Evolutionary conservation across 768 basidiomycete species (phyloP).

Genomic region (Panaeolus cyanescens): DNA sequence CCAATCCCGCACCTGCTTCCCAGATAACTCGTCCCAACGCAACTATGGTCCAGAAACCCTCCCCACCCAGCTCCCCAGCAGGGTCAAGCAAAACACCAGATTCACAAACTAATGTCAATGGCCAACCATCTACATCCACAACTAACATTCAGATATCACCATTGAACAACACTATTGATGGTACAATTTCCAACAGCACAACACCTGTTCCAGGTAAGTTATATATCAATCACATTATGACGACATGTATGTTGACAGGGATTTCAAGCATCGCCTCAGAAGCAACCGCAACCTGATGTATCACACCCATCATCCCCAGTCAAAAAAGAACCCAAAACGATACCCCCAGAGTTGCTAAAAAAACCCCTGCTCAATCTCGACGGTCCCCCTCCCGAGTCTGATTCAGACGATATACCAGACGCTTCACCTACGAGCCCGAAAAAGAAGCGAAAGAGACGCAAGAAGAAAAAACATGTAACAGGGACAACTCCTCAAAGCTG

Average conservation of each 20-base stretch:
- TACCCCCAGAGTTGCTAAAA: slow-evolving; percentile 28
- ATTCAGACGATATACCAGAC: slow-evolving; percentile 22
- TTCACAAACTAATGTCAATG: not conserved
- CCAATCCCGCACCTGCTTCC: not conserved
- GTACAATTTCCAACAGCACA: not conserved
- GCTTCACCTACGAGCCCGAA: slow-evolving; percentile 34
- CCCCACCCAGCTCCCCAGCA: not conserved
- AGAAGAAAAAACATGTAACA: slow-evolving; percentile 49
- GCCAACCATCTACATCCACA: not conserved
- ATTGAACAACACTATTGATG: not conserved
- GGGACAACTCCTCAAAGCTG: not conserved
- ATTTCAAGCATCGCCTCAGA: not conserved
- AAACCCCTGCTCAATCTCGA: slow-evolving; percentile 57
- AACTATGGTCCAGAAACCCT: not conserved
- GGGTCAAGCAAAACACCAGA: not conserved
- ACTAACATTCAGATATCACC: not conserved
- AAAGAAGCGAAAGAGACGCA: slow-evolving; percentile 56
- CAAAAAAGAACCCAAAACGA: slow-evolving; percentile 5
- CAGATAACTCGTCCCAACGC: not conserved
- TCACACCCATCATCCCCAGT: slow-evolving; percentile 10
- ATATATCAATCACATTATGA: not conserved
- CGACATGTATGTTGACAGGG: not conserved
- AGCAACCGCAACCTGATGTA: not conserved
- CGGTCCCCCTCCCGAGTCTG: slow-evolving; percentile 44
- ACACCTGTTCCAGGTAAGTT: not conserved